These are phyloP conservation scores for Amanita thiersii DNA, from an alignment of 768 basidiomycete species.

Conservation along the genomic window DNA sequence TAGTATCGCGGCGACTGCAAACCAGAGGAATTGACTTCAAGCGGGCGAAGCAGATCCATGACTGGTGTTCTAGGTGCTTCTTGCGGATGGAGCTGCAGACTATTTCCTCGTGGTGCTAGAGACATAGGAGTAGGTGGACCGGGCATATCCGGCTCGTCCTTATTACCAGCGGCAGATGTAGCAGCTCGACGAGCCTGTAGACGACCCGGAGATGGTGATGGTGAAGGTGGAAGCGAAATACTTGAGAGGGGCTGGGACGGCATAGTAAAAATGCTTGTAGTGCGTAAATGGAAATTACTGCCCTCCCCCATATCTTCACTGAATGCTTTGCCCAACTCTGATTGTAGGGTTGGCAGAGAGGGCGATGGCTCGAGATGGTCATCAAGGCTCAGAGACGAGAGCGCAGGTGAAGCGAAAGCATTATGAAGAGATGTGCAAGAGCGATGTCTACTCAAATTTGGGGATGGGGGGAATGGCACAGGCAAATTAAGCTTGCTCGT, in stretches of 20 bases:
- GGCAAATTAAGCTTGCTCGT: conserved; percentile 1
- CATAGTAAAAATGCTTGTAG: conserved; percentile 49
- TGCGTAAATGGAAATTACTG: conserved; percentile 37
- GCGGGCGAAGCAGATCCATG: conserved; percentile 1
- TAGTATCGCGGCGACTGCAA: conserved; percentile 24
- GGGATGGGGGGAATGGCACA: conserved; percentile 7
- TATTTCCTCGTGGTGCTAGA: conserved; percentile 4
- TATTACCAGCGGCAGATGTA: conserved; percentile 11
- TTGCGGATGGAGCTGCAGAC: conserved; percentile 6
- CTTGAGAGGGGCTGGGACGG: neutral
- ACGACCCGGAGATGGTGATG: conserved; percentile 19
- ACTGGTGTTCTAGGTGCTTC: conserved; percentile 1
- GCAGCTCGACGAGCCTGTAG: conserved; percentile 1
- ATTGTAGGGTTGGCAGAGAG: conserved; percentile 33
- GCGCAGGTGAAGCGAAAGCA: conserved; percentile 16
- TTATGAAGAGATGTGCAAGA: conserved; percentile 5
- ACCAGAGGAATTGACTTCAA: conserved; percentile 11
- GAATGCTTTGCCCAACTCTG: conserved; percentile 51
- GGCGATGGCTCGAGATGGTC: neutral
- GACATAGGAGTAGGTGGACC: conserved; percentile 8
- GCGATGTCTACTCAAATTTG: conserved; percentile 2
- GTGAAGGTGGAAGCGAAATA: conserved; percentile 32
- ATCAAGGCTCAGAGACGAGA: conserved; percentile 24
- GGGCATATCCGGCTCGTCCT: conserved; percentile 5
- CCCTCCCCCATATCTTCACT: conserved; percentile 30